These are phyloP conservation scores for Aphanomyces invadans DNA, from an alignment of 352 stramenopile species.

Conservation along the genomic window DNA sequence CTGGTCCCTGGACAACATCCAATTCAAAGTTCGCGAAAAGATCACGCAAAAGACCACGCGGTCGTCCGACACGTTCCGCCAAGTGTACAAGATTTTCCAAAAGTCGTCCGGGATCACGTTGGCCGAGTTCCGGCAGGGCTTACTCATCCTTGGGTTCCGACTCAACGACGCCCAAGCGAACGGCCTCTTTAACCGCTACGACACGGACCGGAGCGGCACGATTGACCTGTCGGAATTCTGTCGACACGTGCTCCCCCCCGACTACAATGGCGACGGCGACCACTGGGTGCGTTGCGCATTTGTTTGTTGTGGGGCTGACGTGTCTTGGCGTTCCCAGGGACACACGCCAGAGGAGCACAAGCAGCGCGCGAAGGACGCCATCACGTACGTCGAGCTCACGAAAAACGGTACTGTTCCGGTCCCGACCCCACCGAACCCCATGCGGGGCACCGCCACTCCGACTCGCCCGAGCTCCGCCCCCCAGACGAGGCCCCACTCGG, in stretches of 20 bases:
- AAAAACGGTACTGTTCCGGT: constrained; percentile 21
- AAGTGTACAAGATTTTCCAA: constrained; percentile 77
- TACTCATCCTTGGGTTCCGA: constrained; percentile 63
- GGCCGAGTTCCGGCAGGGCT: constrained; percentile 59
- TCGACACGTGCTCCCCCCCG: constrained; percentile 56
- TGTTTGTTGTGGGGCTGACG: no score
- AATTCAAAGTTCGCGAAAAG: constrained; percentile 71
- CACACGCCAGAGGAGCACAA: constrained; percentile 16
- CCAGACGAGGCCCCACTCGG: not conserved
- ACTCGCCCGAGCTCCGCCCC: constrained; percentile 12
- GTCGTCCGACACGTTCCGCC: constrained; percentile 69
- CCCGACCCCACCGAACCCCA: not conserved
- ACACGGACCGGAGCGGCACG: constrained; percentile 64
- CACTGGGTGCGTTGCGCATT: constrained; percentile 54
- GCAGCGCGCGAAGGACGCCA: constrained; percentile 14
- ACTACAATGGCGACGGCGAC: constrained; percentile 73
- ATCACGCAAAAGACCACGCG: constrained; percentile 69
- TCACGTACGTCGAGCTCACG: constrained; percentile 1
- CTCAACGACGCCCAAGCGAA: constrained; percentile 52
- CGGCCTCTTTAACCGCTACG: constrained; percentile 64
- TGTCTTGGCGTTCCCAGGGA: no score
- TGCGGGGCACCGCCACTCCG: not conserved
- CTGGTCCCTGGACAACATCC: constrained; percentile 70
- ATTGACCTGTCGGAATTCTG: constrained; percentile 82
- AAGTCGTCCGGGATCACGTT: constrained; percentile 64